Conservation (phyloP, 768 basidiomycete genomes). For the Paxillus rubicundulus region DNA sequence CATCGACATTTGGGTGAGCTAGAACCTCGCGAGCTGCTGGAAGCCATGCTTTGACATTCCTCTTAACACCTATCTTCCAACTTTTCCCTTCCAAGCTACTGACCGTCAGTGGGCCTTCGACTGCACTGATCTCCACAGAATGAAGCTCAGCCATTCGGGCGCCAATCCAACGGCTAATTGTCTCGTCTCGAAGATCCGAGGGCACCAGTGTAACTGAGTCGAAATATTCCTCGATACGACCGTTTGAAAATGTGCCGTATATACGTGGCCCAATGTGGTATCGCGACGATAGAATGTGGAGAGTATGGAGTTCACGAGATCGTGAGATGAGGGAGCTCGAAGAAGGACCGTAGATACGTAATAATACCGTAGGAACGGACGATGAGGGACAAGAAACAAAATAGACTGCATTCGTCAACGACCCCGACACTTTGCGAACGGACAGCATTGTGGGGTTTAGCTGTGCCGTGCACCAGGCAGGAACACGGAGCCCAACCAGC, state of each 20-base stretch:
- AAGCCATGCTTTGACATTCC: constrained; percentile 74
- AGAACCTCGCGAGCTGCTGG: constrained; percentile 72
- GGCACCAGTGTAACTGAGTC: constrained; percentile 79
- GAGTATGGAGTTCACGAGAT: constrained; percentile 77
- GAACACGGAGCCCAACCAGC: constrained; percentile 51
- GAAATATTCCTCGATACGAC: constrained; percentile 94
- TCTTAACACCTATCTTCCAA: constrained; percentile 58
- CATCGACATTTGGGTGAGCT: constrained; percentile 49
- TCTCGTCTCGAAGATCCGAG: constrained; percentile 71
- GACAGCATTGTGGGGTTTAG: constrained; percentile 49
- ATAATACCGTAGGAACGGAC: constrained; percentile 63
- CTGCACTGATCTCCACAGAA: constrained; percentile 74
- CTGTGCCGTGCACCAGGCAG: constrained; percentile 52
- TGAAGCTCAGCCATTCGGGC: constrained; percentile 95
- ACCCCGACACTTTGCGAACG: constrained; percentile 83
- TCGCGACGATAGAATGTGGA: constrained; percentile 84
- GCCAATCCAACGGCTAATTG: constrained; percentile 84
- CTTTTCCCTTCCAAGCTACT: constrained; percentile 43
- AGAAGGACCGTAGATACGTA: constrained; percentile 90
- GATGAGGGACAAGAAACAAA: constrained; percentile 78
- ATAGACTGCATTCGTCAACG: constrained; percentile 94
- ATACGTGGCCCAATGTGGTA: constrained; percentile 90
- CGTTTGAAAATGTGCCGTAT: constrained; percentile 94
- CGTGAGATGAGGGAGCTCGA: constrained; percentile 87
- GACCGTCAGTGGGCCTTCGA: constrained; percentile 47